Percentiles rank a stretch among this genome's conserved stretches.
These are phyloP conservation scores for Akebia trifoliata DNA, from an alignment of 164 flowering plant genomes.

Conservation along the genomic window DNA sequence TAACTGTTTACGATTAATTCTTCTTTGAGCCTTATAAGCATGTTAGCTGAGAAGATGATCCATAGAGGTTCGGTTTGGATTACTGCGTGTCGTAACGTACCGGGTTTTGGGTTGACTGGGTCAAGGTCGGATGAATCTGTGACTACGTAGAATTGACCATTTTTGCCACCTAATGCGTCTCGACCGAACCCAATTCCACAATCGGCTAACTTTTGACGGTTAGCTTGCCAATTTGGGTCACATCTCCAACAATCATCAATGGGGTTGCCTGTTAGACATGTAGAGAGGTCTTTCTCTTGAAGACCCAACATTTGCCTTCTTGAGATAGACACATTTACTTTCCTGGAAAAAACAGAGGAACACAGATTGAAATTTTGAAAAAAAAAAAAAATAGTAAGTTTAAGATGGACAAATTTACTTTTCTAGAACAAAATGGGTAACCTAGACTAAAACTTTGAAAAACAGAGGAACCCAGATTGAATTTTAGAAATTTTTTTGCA, in stretches of 20 bases:
- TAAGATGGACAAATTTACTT: too few relatives aligned
- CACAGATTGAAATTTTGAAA: background rate
- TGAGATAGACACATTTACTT: conserved; percentile 31
- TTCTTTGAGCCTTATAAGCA: conserved; percentile 58
- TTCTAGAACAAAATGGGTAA: too few relatives aligned
- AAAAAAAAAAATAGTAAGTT: conserved; percentile 1
- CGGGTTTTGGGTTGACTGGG: conserved; percentile 53
- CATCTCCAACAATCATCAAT: conserved; percentile 87
- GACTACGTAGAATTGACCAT: conserved; percentile 64
- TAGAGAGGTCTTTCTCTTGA: conserved; percentile 1
- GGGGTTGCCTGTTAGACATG: conserved; percentile 65
- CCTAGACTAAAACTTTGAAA: too few relatives aligned
- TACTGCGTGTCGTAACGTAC: conserved; percentile 68
- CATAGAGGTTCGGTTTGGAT: conserved; percentile 67
- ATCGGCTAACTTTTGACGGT: conserved; percentile 67
- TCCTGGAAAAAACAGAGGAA: conserved; percentile 21
- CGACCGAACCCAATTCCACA: conserved; percentile 77
- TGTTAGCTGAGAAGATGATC: conserved; percentile 57
- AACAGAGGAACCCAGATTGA: too few relatives aligned
- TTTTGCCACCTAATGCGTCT: conserved; percentile 61
- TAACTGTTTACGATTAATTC: conserved; percentile 64
- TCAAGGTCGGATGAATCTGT: conserved; percentile 66
- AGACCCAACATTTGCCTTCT: conserved; percentile 24
- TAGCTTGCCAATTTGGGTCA: conserved; percentile 54
- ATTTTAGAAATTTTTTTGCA: too few relatives aligned